Evolutionary conservation across 805 yeast species (phyloP), one percentile per base, ranked within the genome.

Genomic region (Candida chauliodis): DNA sequence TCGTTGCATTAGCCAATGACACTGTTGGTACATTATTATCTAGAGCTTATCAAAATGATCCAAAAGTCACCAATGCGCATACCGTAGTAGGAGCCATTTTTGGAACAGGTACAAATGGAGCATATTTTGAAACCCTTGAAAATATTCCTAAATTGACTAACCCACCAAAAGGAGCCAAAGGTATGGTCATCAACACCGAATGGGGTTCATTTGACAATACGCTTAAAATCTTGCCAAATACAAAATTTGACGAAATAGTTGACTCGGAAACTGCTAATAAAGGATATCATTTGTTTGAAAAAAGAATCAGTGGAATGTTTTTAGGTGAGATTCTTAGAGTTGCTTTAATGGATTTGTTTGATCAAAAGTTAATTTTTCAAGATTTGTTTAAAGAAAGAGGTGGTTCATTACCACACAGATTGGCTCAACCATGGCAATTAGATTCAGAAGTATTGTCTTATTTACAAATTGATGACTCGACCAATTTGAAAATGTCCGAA

Each of bases 91-190:
- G 99, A 34, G 81, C 90, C 45, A 91, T 91, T 46, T 87, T 90
- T 54, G 99, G 99, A 48, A 93, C 99, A 2, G 99, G 99, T 56
- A 91, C 98, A 20, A 91, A 91, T 61, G 97, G 97, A 45, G 96
- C 96, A 11, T 91, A 93, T 63, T 72, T 78, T 56, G 99, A 91
- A 62, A 73, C 77, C 40, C 59, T 89, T 37, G 80, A 76, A 29
- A 75, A 81, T 39, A 85, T 93, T 49, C 76, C 75, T 39, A 91
- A 93, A 63, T 69, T 90, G 45, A 76, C 79, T n/a, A 37, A 45
- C 4, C 34, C 34, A 14, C 70, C 74, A 2, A 61, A 66, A 23
- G 81, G 78, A 24, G 70, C 73, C 37, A 68, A 71, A 2, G 79
- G 81, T 46, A 90, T 90, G 96, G 84, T 88, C 46, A 75, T 90